Evolutionary conservation across 106 monocot species (phyloP).

Genomic region (Amphibolis antarctica): DNA sequence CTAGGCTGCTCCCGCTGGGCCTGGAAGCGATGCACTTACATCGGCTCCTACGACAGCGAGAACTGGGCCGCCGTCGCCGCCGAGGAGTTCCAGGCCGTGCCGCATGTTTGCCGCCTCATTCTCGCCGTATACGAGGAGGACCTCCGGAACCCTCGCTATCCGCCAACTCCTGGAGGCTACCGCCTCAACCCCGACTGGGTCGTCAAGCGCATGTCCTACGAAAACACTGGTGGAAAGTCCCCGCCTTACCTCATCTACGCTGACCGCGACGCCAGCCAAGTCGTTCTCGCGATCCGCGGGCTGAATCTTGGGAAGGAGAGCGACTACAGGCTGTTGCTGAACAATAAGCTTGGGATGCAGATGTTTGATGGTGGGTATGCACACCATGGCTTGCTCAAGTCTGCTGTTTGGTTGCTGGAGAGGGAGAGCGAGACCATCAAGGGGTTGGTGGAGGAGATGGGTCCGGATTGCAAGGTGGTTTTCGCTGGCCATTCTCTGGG

Average conservation of each 20-base stretch:
- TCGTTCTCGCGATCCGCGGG: conserved; percentile 67
- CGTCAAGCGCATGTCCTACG: conserved; percentile 37
- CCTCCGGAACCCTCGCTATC: conserved; percentile 28
- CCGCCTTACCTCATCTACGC: conserved; percentile 72
- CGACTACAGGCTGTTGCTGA: conserved; percentile 63
- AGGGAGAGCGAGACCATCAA: conserved; percentile 44
- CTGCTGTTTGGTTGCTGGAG: conserved; percentile 55
- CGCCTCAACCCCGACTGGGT: conserved; percentile 40
- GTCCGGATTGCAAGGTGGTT: conserved; percentile 41
- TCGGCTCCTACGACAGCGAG: conserved; percentile 76
- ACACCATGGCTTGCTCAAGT: conserved; percentile 62
- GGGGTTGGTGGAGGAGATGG: conserved; percentile 23
- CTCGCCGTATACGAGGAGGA: conserved; percentile 68
- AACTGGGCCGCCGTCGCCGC: conserved; percentile 46
- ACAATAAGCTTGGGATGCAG: conserved; percentile 46
- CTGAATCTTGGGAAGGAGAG: conserved; percentile 56
- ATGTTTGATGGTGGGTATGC: conserved; percentile 62
- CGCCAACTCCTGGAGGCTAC: conserved; percentile 27
- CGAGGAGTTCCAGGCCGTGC: conserved; percentile 47
- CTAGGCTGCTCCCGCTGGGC: conserved; percentile 72
- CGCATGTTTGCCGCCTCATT: conserved; percentile 53
- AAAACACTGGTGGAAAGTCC: conserved; percentile 27
- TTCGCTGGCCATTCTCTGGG: conserved; percentile 80
- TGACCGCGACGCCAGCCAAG: conserved; percentile 31
- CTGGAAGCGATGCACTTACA: conserved; percentile 72